Evolutionary conservation across 1,284 basidiomycete species (phyloP).

Genomic region (Singerocomus inundabilis): DNA sequence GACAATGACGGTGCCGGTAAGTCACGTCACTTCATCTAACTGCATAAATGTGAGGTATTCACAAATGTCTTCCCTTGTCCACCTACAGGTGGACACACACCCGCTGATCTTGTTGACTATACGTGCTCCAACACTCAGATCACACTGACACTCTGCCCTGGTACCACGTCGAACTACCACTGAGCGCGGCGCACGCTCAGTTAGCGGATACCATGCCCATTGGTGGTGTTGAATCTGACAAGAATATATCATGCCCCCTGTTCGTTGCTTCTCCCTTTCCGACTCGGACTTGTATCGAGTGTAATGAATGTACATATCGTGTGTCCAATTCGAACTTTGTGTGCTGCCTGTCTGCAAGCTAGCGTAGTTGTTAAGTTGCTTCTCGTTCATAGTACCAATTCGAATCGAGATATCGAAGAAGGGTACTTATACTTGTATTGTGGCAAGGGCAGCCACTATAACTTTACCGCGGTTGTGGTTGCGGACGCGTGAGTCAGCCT

Average conservation of each 20-base stretch:
- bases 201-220: neutral
- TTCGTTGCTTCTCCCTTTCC: neutral
- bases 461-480: too few species aligned
- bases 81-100: conserved; percentile 14
- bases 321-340: neutral
- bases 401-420: neutral
- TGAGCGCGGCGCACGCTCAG: neutral
- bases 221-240: neutral
- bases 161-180: conserved; percentile 24
- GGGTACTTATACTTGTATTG: too few species aligned
- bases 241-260: neutral
- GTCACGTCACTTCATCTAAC: neutral
- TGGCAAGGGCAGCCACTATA: too few species aligned
- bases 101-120: conserved; percentile 32
- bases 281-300: neutral
- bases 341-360: neutral
- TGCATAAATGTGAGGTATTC: neutral
- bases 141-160: conserved; percentile 35
- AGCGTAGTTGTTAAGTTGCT: neutral
- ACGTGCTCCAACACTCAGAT: conserved; percentile 33
- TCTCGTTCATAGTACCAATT: neutral
- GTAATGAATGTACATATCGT: neutral
- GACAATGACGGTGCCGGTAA: conserved; percentile 33
- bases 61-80: neutral
- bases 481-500: too few species aligned